Conservation (phyloP, 2,329 filamentous ascomycete species). For the Lecanicillium sp. region DNA sequence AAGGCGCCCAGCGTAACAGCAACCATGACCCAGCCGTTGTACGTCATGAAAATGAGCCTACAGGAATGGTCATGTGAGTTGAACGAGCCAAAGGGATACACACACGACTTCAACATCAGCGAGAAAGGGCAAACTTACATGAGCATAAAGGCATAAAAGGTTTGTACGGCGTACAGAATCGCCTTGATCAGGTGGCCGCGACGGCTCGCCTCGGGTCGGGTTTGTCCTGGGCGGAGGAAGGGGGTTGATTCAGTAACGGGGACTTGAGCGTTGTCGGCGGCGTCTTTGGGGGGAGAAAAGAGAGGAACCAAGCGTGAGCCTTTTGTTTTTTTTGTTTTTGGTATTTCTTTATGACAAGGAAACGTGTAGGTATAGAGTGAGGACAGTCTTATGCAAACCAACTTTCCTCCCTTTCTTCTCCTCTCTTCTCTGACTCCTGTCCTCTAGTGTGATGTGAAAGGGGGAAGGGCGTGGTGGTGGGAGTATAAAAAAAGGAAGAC, state of each 20-base stretch:
- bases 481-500: constrained; percentile 18
- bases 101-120: neutral
- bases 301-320: neutral
- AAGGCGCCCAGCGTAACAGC: constrained; percentile 84
- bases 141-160: constrained; percentile 98
- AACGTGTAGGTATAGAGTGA: no score
- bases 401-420: no score
- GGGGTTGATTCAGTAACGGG: constrained; percentile 55
- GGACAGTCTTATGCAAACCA: no score
- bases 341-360: neutral
- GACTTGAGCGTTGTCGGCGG: constrained; percentile 10
- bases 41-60: constrained; percentile 99
- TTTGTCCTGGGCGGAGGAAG: constrained; percentile 66
- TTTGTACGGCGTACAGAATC: constrained; percentile 80
- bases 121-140: constrained; percentile 60
- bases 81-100: neutral
- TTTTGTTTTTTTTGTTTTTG: neutral
- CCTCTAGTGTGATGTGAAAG: neutral
- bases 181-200: constrained; percentile 74
- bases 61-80: no score
- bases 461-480: constrained; percentile 1
- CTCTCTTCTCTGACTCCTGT: no score
- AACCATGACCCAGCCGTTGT: constrained; percentile 97
- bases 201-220: constrained; percentile 52
- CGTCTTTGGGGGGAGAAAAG: constrained; percentile 9